Percentiles rank a stretch among this genome's conserved stretches.
phyloP scores from a whole-genome alignment of 441 rosid genomes.

The Populus trichocarpa region DNA sequence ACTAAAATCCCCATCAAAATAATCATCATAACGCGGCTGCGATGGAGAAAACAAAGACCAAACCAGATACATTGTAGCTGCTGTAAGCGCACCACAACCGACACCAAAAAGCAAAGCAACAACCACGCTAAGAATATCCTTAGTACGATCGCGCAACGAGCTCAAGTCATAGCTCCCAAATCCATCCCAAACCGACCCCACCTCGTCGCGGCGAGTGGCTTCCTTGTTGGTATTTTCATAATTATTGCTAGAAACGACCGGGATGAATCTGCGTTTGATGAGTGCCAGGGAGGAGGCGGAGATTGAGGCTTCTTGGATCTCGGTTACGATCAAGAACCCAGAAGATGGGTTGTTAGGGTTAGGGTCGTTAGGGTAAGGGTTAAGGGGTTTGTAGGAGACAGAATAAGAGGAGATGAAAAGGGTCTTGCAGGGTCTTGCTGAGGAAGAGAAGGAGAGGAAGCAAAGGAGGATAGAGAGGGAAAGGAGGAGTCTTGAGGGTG shows the following conservation, averaged over 20 bases:
- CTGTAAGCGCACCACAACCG: conserved; percentile 91
- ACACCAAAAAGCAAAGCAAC: conserved; percentile 82
- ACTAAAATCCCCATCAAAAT: conserved; percentile 8
- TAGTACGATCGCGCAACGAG: conserved; percentile 75
- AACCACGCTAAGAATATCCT: conserved; percentile 84
- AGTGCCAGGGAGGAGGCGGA: conserved; percentile 20
- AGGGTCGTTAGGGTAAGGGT: conserved; percentile 34
- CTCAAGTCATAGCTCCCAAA: conserved; percentile 34
- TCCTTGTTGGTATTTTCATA: neutral
- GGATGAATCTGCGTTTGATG: neutral
- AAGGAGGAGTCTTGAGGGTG: conserved; percentile 23
- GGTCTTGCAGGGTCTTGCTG: conserved; percentile 77
- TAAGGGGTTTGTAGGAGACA: conserved; percentile 42
- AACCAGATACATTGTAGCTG: conserved; percentile 80
- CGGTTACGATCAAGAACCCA: conserved; percentile 60
- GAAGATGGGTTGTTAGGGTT: conserved; percentile 23
- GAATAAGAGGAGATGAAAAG: conserved; percentile 70
- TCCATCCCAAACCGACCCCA: conserved; percentile 3
- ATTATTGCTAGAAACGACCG: neutral
- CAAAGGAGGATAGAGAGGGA: conserved; percentile 24
- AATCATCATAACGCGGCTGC: conserved; percentile 11
- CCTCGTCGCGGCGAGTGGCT: neutral
- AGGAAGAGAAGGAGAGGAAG: conserved; percentile 34
- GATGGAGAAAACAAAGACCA: conserved; percentile 65
- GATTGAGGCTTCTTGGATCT: conserved; percentile 31